These are phyloP conservation scores for Monilinia polystroma DNA, from an alignment of 2,329 filamentous ascomycete genomes.

Conservation along the genomic window DNA sequence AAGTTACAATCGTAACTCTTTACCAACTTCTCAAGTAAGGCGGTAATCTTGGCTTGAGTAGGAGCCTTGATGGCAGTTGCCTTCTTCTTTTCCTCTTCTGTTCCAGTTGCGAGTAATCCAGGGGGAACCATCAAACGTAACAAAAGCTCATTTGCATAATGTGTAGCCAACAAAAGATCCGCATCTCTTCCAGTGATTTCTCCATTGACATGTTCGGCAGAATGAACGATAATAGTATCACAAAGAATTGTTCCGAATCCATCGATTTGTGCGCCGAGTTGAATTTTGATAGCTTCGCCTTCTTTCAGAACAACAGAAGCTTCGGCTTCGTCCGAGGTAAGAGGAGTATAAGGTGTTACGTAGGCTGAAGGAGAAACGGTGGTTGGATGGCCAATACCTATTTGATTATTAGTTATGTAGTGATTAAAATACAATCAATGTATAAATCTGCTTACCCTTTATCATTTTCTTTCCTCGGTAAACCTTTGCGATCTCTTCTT, in stretches of 20 bases:
- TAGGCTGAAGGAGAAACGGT: slow-evolving; percentile 93
- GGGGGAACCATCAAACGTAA: slow-evolving; percentile 87
- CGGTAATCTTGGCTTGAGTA: slow-evolving; percentile 82
- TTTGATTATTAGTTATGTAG: slow-evolving; percentile 31
- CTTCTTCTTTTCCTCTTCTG: slow-evolving; percentile 95
- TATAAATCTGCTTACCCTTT: slow-evolving; percentile 62
- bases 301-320: slow-evolving; percentile 76
- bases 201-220: slow-evolving; percentile 59
- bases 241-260: slow-evolving; percentile 96
- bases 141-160: slow-evolving; percentile 95
- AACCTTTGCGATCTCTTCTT: slow-evolving; percentile 91
- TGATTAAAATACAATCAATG: slow-evolving; percentile 35
- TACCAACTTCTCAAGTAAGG: slow-evolving; percentile 84
- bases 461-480: slow-evolving; percentile 97
- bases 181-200: slow-evolving; percentile 74
- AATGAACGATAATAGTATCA: slow-evolving; percentile 77
- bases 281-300: slow-evolving; percentile 91
- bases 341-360: slow-evolving; percentile 94
- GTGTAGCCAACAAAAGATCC: slow-evolving; percentile 83
- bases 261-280: slow-evolving; percentile 98
- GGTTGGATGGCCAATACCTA: slow-evolving; percentile 87
- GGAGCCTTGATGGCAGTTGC: slow-evolving; percentile 78
- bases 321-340: slow-evolving; percentile 83
- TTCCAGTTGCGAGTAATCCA: slow-evolving; percentile 77
- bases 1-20: slow-evolving; percentile 89